Evolutionary conservation across 2,329 filamentous ascomycete genomes (phyloP).

Genomic region (Calonectria naviculata): DNA sequence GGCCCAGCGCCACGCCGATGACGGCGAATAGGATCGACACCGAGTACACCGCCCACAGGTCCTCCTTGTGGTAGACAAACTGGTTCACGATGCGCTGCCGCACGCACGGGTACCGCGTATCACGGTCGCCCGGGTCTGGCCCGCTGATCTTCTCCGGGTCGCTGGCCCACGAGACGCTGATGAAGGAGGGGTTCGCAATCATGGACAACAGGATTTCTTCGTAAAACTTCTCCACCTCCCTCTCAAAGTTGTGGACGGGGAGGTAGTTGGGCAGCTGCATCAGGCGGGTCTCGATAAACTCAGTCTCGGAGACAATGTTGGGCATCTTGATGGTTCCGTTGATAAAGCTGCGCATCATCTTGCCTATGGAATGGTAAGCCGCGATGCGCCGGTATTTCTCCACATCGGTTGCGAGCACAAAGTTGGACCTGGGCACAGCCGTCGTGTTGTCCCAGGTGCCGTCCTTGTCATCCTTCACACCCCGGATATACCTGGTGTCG

Average conservation of each 20-base stretch:
- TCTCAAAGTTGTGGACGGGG: constrained; percentile 27
- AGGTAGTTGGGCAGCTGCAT: constrained; percentile 36
- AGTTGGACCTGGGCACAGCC: constrained; percentile 32
- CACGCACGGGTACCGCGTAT: constrained; percentile 26
- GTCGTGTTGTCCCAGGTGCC: constrained; percentile 31
- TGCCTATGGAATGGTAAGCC: constrained; percentile 37
- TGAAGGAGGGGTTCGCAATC: constrained; percentile 38
- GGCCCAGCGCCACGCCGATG: constrained; percentile 27
- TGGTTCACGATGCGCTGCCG: constrained; percentile 33
- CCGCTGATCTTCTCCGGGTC: constrained; percentile 30
- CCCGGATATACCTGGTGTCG: constrained; percentile 31
- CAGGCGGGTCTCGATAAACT: constrained; percentile 32
- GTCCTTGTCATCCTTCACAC: constrained; percentile 25
- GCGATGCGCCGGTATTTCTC: constrained; percentile 32
- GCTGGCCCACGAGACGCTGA: constrained; percentile 37
- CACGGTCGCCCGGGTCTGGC: constrained; percentile 6
- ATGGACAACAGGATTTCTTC: constrained; percentile 40
- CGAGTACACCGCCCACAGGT: constrained; percentile 37
- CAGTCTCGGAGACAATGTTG: constrained; percentile 28
- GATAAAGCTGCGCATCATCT: constrained; percentile 28
- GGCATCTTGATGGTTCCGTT: constrained; percentile 40
- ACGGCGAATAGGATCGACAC: constrained; percentile 28
- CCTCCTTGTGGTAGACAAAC: constrained; percentile 33
- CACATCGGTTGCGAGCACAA: constrained; percentile 29
- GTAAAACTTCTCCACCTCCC: constrained; percentile 35